A percentile compares a stretch with the other conserved stretches of the same genome.
Conservation (phyloP, 2,329 filamentous ascomycete species). For the Aspergillus fumigatiaffinis region DNA sequence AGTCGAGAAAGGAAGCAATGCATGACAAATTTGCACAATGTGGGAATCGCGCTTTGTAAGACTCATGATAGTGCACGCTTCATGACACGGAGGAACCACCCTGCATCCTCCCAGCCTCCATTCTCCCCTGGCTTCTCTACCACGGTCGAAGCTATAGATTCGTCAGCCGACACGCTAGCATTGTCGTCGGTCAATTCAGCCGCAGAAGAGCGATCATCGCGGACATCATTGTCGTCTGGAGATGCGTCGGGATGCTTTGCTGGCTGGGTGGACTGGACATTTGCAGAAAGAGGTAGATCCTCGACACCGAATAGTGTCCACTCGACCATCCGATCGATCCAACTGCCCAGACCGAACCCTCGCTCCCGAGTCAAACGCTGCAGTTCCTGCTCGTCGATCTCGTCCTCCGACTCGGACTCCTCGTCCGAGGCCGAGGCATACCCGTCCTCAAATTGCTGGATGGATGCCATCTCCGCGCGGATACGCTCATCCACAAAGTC, state of each 20-base stretch:
- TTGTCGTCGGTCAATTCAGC: slow-evolving; percentile 21
- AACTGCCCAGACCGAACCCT: slow-evolving; percentile 54
- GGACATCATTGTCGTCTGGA: neutral
- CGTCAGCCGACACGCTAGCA: slow-evolving; percentile 23
- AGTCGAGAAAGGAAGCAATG: neutral
- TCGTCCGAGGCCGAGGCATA: slow-evolving; percentile 17
- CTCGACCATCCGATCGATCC: slow-evolving; percentile 56
- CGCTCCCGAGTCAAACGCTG: slow-evolving; percentile 48
- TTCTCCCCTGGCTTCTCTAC: slow-evolving; percentile 35
- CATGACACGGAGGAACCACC: slow-evolving; percentile 55
- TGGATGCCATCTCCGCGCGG: slow-evolving; percentile 36
- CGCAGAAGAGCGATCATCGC: slow-evolving; percentile 4
- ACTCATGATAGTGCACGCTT: slow-evolving; percentile 31
- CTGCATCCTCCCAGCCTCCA: slow-evolving; percentile 56
- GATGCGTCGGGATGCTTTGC: neutral
- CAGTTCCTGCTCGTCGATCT: slow-evolving; percentile 52
- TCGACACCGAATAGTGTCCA: slow-evolving; percentile 55
- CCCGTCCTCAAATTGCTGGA: slow-evolving; percentile 20
- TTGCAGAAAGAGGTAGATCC: slow-evolving; percentile 31
- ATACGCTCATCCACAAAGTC: slow-evolving; percentile 50
- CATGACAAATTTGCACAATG: neutral
- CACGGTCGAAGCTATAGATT: slow-evolving; percentile 20
- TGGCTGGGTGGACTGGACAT: neutral
- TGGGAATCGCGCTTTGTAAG: neutral
- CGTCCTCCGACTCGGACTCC: slow-evolving; percentile 18